Percentiles rank a stretch among this genome's conserved stretches.
Evolutionary conservation across 1,139 yeast genomes (phyloP).

Genomic region (Pichia sp.): DNA sequence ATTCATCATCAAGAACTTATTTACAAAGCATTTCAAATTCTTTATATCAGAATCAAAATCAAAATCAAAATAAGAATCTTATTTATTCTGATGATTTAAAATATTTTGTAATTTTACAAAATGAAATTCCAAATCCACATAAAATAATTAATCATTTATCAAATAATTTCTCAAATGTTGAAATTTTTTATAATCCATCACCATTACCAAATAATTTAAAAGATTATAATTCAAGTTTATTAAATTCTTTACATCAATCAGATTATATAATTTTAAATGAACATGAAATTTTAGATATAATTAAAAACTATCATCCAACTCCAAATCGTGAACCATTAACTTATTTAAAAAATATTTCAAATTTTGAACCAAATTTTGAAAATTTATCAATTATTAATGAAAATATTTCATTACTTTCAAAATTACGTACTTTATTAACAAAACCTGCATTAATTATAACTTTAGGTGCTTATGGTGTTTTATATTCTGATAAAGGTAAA

Average conservation of each 20-base stretch:
- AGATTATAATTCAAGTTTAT: conserved; percentile 5
- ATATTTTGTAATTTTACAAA: conserved; percentile 56
- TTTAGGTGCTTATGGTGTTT: conserved; percentile 69
- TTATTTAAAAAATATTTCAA: conserved; percentile 19
- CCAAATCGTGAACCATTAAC: conserved; percentile 11
- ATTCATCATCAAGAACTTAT: too few relatives aligned
- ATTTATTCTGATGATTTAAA: conserved; percentile 19
- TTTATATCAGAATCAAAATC: conserved; percentile 30
- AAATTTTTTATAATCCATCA: conserved; percentile 83
- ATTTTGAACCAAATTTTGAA: conserved; percentile 15
- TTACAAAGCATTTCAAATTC: too few relatives aligned
- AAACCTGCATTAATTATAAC: conserved; percentile 54
- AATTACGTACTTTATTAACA: conserved; percentile 17
- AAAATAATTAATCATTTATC: conserved; percentile 50
- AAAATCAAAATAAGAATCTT: conserved; percentile 11
- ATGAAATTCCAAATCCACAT: conserved; percentile 64
- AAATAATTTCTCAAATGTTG: conserved; percentile 36
- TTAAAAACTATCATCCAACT: conserved; percentile 10
- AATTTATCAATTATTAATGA: conserved; percentile 13
- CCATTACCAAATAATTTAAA: conserved; percentile 45
- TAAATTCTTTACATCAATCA: conserved; percentile 37
- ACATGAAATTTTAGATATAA: conserved; percentile 42
- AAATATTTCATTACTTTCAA: conserved; percentile 6
- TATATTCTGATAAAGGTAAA: conserved; percentile 31
- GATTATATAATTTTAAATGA: conserved; percentile 78